Base-by-base conservation (phyloP, 2,329 filamentous ascomycete species). In the Colletotrichum liaoningense region DNA sequence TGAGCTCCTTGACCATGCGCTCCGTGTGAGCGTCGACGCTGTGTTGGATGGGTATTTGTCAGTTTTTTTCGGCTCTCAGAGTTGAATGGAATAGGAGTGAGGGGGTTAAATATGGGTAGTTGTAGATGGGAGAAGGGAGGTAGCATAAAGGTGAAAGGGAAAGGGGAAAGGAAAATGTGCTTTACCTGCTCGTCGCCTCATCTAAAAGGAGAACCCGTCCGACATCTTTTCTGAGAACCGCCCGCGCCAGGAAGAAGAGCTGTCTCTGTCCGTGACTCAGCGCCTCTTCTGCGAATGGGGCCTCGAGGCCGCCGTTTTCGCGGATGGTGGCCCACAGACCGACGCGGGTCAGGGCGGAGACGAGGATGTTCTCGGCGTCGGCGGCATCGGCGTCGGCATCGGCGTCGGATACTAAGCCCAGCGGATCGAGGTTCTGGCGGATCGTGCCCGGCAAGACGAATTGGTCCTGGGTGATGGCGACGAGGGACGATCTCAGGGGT, bases 371-470 rank as follows among this genome's bases (percentile, higher is more conserved):
- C 3, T 16, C 90, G 73, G 97, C 66, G 73, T 96, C 66, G 16
- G 14, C 38, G 6, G 14, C 26, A 26, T 16, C 90, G 73, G 97
- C 66, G 73, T 42, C 35, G 6, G 38, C 38, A 19, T 42, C 38
- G 0, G 14, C 38, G 22, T 49, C 49, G 16, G 63, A 30, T 5
- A 35, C 63, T 9, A 30, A 22, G 28, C 26, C 60, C 26, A 73
- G 57, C 5, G 73, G 73, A 46, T 75, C 67, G 19, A 99, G 88
- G 80, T 99, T 99, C 81, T 88, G 57, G 2, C 73, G 71, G 14
- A 74, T 71, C 24, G 73, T 66, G 16, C 73, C 71, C 1, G 73
- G 63, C 11, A 75, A 62, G 7, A 74, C 63, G 35, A 75, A 63
- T 38, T 74, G 66, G 42, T 60, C 71, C 33, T 56, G 73, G 19